Evolutionary conservation across 768 basidiomycete genomes (phyloP), one percentile per base, ranked within the genome.

Genomic region (Royoungia palumana): DNA sequence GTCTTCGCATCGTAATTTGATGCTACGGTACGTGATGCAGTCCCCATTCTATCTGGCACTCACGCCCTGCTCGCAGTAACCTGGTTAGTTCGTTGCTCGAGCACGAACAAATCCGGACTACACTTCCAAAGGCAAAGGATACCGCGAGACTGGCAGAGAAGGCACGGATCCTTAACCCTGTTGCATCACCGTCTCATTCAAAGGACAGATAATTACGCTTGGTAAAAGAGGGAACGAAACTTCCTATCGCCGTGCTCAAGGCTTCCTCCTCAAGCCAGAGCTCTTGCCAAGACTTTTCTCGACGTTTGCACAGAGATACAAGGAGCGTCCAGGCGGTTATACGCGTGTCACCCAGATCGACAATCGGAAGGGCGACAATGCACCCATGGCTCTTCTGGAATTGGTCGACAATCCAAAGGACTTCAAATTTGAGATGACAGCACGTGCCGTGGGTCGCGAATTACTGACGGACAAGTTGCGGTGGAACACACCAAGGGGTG

Each of bases 21-120:
- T 98, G 87, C 75, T 98, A 46, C 78, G 95, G 93, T 94, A 59
- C 50, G 77, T 47, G 21, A 13, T 14, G 11, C 14, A 34, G 21
- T 16, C 1, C 20, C 8, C 4, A 1, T 25, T 24, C 13, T 2
- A 22, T 19, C 19, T 49, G 19, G 46, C 44, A 43, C 47, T 62
- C 44, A 54, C n/a, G 3, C 19, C 21, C 16, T 16, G 19, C 36
- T 22, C 20, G 21, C 41, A 95, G 94, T 53, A 97, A 97, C 69
- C 73, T 99, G 44, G 94, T 99, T 53, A 89, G 93, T 21, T 94
- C 93, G 5, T 78, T 98, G 28, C 79, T 99, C 48, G 83, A 97
- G 63, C 93, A 98, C 70, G 92, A 96, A 62, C 89, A 91, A 64
- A 92, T 99, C 64, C 87, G 89, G 67, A 98, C 96, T 6, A 99